phyloP scores from a whole-genome alignment of 495 filamentous ascomycete species.

The Penicillium waksmanii region DNA sequence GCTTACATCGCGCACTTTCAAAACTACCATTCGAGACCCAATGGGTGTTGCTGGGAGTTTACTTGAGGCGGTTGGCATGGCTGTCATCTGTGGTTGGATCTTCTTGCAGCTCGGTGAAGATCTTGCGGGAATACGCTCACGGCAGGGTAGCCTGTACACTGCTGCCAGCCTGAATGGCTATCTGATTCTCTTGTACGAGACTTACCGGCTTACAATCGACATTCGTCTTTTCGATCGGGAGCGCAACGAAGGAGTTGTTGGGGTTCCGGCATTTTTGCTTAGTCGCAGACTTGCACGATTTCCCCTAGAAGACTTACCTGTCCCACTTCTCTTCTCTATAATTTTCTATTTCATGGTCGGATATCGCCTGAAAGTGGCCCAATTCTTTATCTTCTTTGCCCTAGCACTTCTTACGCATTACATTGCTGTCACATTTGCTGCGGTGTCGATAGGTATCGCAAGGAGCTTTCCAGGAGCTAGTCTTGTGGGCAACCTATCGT shows the following conservation, averaged over 20 bases:
- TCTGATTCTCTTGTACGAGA: constrained; percentile 72
- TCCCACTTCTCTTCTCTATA: constrained; percentile 66
- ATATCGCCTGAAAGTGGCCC: constrained; percentile 58
- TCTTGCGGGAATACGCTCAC: constrained; percentile 60
- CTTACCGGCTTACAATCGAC: constrained; percentile 69
- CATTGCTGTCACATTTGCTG: constrained; percentile 64
- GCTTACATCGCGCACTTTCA: constrained; percentile 65
- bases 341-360: constrained; percentile 80
- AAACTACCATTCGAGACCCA: constrained; percentile 70
- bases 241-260: constrained; percentile 68
- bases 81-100: constrained; percentile 69
- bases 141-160: constrained; percentile 70
- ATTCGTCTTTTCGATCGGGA: constrained; percentile 77
- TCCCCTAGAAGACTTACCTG: constrained; percentile 67
- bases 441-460: constrained; percentile 59
- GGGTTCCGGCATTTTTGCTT: constrained; percentile 65
- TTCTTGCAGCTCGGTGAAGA: constrained; percentile 63
- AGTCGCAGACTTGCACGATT: constrained; percentile 68
- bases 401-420: constrained; percentile 68
- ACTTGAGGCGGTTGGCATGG: constrained; percentile 67
- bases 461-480: constrained; percentile 65
- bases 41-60: constrained; percentile 70
- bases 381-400: constrained; percentile 71
- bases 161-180: constrained; percentile 71
- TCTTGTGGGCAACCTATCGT: constrained; percentile 68